phyloP scores from a whole-genome alignment of 2,329 filamentous ascomycete genomes.

The Paraphoma chrysanthemicola region DNA sequence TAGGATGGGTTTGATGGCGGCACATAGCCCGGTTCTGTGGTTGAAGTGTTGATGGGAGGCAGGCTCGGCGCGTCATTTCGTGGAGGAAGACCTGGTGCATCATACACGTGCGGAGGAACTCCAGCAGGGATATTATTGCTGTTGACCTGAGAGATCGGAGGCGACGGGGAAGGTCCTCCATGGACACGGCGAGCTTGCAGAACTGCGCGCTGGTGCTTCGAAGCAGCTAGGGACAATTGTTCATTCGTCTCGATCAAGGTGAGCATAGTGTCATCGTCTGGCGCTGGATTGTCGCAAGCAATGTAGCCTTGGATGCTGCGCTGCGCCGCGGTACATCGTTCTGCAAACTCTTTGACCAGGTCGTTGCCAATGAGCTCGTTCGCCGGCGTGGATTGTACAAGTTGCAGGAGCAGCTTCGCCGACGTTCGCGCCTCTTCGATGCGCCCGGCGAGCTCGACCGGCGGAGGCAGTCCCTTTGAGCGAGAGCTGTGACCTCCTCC shows the following conservation, averaged over 20 bases:
- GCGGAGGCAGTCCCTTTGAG: conserved; percentile 61
- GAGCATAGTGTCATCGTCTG: conserved; percentile 93
- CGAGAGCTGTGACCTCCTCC: conserved; percentile 17
- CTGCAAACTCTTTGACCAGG: conserved; percentile 89
- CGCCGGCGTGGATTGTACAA: conserved; percentile 83
- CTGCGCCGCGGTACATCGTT: conserved; percentile 82
- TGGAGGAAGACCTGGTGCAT: conserved; percentile 10
- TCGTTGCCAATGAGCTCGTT: conserved; percentile 81
- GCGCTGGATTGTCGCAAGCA: conserved; percentile 75
- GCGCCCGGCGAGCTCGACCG: conserved; percentile 79
- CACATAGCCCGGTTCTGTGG: conserved; percentile 9
- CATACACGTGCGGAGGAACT: conserved; percentile 20
- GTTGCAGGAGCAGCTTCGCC: conserved; percentile 88
- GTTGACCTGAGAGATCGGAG: conserved; percentile 17
- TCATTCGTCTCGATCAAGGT: conserved; percentile 95
- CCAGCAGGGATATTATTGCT: conserved; percentile 17
- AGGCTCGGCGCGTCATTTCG: conserved; percentile 23
- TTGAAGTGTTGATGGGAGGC: conserved; percentile 20
- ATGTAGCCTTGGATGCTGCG: conserved; percentile 88
- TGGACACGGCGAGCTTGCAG: conserved; percentile 61
- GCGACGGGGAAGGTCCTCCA: conserved; percentile 35
- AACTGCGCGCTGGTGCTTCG: conserved; percentile 82
- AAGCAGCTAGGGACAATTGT: conserved; percentile 81
- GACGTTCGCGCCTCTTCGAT: conserved; percentile 91
- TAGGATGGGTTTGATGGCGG: neutral